Base-by-base conservation (phyloP, 1,284 basidiomycete genomes). In the Pseudozyma flocculosa region DNA sequence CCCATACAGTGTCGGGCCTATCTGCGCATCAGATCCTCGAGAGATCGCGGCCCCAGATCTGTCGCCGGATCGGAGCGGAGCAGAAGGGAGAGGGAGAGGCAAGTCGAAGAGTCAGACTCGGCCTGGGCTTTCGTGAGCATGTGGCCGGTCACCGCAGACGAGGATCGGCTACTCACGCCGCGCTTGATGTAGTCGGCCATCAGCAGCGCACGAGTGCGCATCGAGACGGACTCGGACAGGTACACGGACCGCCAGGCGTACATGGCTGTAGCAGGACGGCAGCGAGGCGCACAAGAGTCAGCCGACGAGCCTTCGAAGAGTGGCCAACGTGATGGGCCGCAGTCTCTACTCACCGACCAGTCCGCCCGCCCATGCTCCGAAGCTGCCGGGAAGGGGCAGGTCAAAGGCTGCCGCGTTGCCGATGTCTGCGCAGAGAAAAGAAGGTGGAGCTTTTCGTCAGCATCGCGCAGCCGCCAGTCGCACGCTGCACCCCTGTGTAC, bases 391-490 rank as follows among this genome's bases (percentile, higher is more conserved):
- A 19, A 76, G 47, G 4, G 75, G 75, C 50, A 77, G 44, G 42
- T 77, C 75, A 36, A 77, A 76, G 1, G 75, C 75, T 0, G 75
- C 73, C 2, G 74, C 75, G 46, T 78, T 78, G 7, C 75, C 75
- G 26, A 77, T 65, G 53, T 75, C 41, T 39, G 46, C 14, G 8
- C 11, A 10, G 14, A 11, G 22, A 23, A 10, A 43, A 17, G 23
- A 45, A 26, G 10, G 30, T 32, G 30, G n/a, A n/a, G n/a, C n/a
- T n/a, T n/a, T n/a, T n/a, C n/a, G n/a, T n/a, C n/a, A n/a, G n/a
- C n/a, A n/a, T n/a, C n/a, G n/a, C n/a, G n/a, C n/a, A n/a, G n/a
- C n/a, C n/a, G n/a, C n/a, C n/a, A n/a, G n/a, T n/a, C n/a, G n/a
- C n/a, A n/a, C n/a, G n/a, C n/a, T n/a, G n/a, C n/a, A n/a, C n/a